Evolutionary conservation across 768 basidiomycete species (phyloP), one percentile per base, ranked within the genome.

Genomic region (Leccinum obscurum): DNA sequence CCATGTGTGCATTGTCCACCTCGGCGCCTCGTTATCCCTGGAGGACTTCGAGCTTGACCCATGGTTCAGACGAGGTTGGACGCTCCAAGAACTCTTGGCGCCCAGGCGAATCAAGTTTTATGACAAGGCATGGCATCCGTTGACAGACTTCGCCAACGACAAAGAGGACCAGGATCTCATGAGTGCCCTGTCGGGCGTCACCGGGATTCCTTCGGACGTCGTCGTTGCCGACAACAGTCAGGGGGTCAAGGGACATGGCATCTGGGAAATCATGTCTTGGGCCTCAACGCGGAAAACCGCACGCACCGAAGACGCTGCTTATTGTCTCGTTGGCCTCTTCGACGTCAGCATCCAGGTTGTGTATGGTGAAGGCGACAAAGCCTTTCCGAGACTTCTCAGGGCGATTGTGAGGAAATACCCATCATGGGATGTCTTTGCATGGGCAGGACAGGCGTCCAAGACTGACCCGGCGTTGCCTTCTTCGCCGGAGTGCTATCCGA

Each of bases 291-390:
- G 73, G 55, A 62, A 63, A 53, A 76, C 73, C 11, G 70, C 68
- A 1, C 64, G 61, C 14, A 52, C 63, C 24, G 75, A 76, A 50
- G 73, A 76, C 13, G 52, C 59, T 1, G 68, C 75, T 0, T 75
- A 75, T 51, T 70, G 62, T 10, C 60, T 75, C 4, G 62, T 61
- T 10, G 75, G 73, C n/a, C 54, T 75, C 32, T 71, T 75, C 17
- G 57, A 65, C 32, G 61, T 73, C 37, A 55, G 62, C 54, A 55
- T 66, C 17, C 52, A n/a, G n/a, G n/a, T n/a, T n/a, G n/a, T 62
- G 34, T 75, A 75, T 37, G 75, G 73, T 7, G 75, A 75, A 26
- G 75, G 73, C 10, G 65, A 64, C 26, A 67, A 50, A 20, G 73
- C 73, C 0, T 76, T 75, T 44, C 65, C 62, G 41, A 63, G 68